A percentile compares a stretch with the other conserved stretches of the same genome.
These are phyloP conservation scores for Lipomyces chichibuensis DNA, from an alignment of 805 yeast genomes.

Conservation along the genomic window DNA sequence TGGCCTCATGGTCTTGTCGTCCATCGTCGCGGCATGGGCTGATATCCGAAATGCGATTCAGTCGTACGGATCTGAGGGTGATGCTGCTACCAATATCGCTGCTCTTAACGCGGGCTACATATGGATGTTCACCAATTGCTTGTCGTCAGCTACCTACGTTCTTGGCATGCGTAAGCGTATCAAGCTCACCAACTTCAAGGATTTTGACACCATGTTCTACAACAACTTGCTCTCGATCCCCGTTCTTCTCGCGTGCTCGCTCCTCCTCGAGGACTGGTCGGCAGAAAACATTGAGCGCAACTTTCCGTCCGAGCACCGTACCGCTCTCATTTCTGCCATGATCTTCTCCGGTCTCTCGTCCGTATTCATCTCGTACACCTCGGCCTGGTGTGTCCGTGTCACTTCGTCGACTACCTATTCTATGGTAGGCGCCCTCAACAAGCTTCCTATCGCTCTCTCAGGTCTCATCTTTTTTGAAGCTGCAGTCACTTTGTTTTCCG, in stretches of 20 bases:
- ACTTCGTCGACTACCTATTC: slow-evolving; percentile 98
- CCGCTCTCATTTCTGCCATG: slow-evolving; percentile 77
- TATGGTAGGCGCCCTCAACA: slow-evolving; percentile 99
- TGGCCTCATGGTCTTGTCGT: slow-evolving; percentile 87
- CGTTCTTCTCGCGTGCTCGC: slow-evolving; percentile 72
- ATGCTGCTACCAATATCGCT: slow-evolving; percentile 41
- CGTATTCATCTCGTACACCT: slow-evolving; percentile 96
- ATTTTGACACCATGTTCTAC: slow-evolving; percentile 78
- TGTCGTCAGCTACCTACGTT: slow-evolving; percentile 91
- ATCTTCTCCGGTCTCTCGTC: slow-evolving; percentile 90
- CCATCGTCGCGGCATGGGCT: slow-evolving; percentile 95
- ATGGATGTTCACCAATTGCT: slow-evolving; percentile 97
- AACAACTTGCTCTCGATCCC: slow-evolving; percentile 94
- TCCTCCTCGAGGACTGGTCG: slow-evolving; percentile 92
- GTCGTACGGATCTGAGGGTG: slow-evolving; percentile 44
- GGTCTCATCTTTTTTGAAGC: slow-evolving; percentile 95
- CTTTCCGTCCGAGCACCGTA: slow-evolving; percentile 75
- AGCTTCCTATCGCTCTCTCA: slow-evolving; percentile 93
- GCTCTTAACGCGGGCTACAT: slow-evolving; percentile 73
- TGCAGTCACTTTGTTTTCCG: slow-evolving; percentile 88
- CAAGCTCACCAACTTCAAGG: slow-evolving; percentile 90
- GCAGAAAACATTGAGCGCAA: slow-evolving; percentile 70
- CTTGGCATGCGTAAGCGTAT: slow-evolving; percentile 96
- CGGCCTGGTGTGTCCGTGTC: slow-evolving; percentile 99
- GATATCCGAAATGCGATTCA: slow-evolving; percentile 56